Percentiles rank a stretch among this genome's conserved stretches.
These are phyloP conservation scores for Ceratocystis albifundus DNA, from an alignment of 2,329 filamentous ascomycete genomes.

Conservation along the genomic window DNA sequence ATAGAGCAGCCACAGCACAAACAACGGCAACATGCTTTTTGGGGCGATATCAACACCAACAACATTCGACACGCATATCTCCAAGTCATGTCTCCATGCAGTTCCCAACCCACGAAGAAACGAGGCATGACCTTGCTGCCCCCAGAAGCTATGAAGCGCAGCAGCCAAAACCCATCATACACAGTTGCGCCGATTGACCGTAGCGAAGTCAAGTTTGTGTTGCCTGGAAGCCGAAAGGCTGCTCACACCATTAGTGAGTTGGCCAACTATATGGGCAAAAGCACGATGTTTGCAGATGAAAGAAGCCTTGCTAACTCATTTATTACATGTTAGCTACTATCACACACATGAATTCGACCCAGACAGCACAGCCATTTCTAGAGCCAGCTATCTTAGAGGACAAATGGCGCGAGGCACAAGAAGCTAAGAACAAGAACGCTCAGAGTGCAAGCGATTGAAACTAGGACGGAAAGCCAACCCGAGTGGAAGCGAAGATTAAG, in stretches of 20 bases:
- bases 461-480: neutral
- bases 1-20: neutral
- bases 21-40: neutral
- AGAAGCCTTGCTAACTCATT: neutral
- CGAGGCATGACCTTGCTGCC: neutral
- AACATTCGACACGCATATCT: neutral
- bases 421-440: neutral
- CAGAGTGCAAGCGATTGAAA: neutral
- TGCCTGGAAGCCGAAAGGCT: constrained; percentile 17
- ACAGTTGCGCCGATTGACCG: neutral
- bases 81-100: neutral
- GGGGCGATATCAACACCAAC: too few relatives aligned
- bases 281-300: neutral
- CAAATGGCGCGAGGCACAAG: constrained; percentile 23
- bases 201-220: constrained; percentile 20
- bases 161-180: neutral
- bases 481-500: neutral
- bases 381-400: constrained; percentile 28
- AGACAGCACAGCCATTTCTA: constrained; percentile 31
- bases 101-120: neutral
- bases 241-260: constrained; percentile 1
- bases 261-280: neutral
- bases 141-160: neutral
- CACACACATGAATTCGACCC: neutral
- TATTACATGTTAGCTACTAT: neutral